Conservation (phyloP, 2,329 filamentous ascomycete species). For the Xylaria sp. region DNA sequence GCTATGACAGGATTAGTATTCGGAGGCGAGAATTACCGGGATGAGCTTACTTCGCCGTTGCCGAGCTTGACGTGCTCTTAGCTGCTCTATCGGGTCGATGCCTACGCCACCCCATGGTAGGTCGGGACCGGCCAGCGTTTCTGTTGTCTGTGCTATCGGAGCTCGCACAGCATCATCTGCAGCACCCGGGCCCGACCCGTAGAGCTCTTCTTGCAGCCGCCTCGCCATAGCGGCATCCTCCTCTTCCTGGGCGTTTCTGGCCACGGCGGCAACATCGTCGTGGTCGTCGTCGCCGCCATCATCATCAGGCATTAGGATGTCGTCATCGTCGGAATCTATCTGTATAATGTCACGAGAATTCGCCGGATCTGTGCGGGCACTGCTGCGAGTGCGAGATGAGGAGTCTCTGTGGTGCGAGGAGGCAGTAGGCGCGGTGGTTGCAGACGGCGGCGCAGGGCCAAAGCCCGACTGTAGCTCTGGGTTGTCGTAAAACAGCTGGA, state of each 20-base stretch:
- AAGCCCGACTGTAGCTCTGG: constrained; percentile 73
- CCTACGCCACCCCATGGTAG: constrained; percentile 62
- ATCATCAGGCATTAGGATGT: constrained; percentile 31
- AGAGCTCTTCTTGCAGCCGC: constrained; percentile 91
- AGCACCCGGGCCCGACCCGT: constrained; percentile 56
- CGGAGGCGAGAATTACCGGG: not conserved
- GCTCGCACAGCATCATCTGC: constrained; percentile 73
- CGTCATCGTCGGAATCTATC: constrained; percentile 69
- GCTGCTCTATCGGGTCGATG: constrained; percentile 71
- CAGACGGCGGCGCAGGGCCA: constrained; percentile 52
- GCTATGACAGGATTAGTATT: constrained; percentile 28
- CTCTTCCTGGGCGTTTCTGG: constrained; percentile 71
- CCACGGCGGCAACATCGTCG: constrained; percentile 56
- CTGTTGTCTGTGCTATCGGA: constrained; percentile 89
- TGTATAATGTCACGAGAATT: constrained; percentile 73
- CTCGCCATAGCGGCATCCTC: constrained; percentile 95
- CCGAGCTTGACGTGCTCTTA: constrained; percentile 61
- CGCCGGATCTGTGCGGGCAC: constrained; percentile 55
- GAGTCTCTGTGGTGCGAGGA: constrained; percentile 52
- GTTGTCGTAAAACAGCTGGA: constrained; percentile 90
- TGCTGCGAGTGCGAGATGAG: constrained; percentile 40
- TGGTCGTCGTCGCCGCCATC: constrained; percentile 55
- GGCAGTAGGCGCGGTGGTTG: constrained; percentile 49
- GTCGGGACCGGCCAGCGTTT: constrained; percentile 84
- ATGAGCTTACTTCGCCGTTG: constrained; percentile 40